These are phyloP conservation scores for Reticulascus tulasneorum DNA, from an alignment of 2,329 filamentous ascomycete genomes.

Conservation along the genomic window DNA sequence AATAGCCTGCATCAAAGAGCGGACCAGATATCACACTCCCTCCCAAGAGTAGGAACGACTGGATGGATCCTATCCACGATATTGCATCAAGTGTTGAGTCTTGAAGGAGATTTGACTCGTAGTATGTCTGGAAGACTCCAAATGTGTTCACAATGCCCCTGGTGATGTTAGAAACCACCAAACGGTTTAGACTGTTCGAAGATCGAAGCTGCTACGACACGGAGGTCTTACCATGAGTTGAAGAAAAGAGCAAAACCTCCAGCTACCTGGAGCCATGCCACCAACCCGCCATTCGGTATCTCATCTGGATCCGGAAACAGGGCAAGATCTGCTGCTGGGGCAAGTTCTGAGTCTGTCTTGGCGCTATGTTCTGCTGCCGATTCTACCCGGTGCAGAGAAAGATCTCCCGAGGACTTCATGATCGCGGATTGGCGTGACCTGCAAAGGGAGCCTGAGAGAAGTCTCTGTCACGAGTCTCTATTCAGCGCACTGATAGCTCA, in stretches of 20 bases:
- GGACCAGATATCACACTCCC: slow-evolving; percentile 33
- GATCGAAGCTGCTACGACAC: not conserved
- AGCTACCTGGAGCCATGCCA: slow-evolving; percentile 32
- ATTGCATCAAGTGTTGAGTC: slow-evolving; percentile 21
- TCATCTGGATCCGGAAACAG: too few species aligned
- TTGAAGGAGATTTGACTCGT: slow-evolving; percentile 19
- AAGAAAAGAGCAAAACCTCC: slow-evolving; percentile 29
- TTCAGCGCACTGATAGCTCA: too few species aligned
- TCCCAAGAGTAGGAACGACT: slow-evolving; percentile 31
- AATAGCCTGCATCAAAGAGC: slow-evolving; percentile 35
- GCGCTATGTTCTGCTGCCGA: too few species aligned
- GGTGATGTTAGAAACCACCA: slow-evolving; percentile 1
- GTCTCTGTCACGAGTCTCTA: too few species aligned
- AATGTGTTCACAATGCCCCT: slow-evolving; percentile 32
- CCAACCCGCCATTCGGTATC: slow-evolving; percentile 24
- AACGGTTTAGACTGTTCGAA: not conserved
- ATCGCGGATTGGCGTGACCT: too few species aligned
- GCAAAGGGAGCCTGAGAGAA: too few species aligned
- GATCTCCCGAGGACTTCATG: too few species aligned
- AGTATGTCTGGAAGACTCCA: slow-evolving; percentile 32
- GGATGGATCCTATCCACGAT: slow-evolving; percentile 30
- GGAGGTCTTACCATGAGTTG: slow-evolving; percentile 25
- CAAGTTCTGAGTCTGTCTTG: too few species aligned
- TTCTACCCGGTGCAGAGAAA: too few species aligned
- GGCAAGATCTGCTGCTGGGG: too few species aligned